Percentiles rank a stretch among this genome's conserved stretches.
Evolutionary conservation across 2,329 filamentous ascomycete genomes (phyloP).

Genomic region (Trichophyton benhamiae): DNA sequence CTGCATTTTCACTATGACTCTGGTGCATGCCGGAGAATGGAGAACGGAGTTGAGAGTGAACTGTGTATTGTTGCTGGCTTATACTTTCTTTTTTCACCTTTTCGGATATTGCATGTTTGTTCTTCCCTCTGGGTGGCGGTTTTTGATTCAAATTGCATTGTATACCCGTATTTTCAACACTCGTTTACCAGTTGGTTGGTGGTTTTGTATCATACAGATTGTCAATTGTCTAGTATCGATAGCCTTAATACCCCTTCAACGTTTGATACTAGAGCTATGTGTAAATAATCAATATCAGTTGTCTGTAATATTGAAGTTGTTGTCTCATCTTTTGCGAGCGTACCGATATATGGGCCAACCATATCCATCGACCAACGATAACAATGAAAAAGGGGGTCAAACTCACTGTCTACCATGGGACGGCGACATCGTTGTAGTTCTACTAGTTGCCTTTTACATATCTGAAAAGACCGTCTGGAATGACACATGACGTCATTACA

Average conservation of each 20-base stretch:
- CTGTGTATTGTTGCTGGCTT: background rate
- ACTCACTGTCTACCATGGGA: background rate
- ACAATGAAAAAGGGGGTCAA: background rate
- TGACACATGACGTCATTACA: background rate
- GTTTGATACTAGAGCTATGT: background rate
- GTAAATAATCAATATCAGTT: background rate
- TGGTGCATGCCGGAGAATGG: background rate
- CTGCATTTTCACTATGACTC: background rate
- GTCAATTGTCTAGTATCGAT: background rate
- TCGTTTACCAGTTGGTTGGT: background rate
- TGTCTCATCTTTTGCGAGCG: no score
- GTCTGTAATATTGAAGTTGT: background rate
- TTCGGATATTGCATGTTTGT: background rate
- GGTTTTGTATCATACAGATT: background rate
- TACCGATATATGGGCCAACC: background rate
- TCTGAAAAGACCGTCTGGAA: background rate
- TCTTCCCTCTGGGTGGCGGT: background rate
- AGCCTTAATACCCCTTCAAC: background rate
- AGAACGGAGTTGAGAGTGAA: background rate
- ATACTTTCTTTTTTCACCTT: background rate
- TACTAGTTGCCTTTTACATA: background rate
- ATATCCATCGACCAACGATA: background rate
- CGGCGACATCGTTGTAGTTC: background rate
- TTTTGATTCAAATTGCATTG: background rate
- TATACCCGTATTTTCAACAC: background rate